These are phyloP conservation scores for Aspergillus diversus DNA, from an alignment of 495 filamentous ascomycete species.

Conservation along the genomic window DNA sequence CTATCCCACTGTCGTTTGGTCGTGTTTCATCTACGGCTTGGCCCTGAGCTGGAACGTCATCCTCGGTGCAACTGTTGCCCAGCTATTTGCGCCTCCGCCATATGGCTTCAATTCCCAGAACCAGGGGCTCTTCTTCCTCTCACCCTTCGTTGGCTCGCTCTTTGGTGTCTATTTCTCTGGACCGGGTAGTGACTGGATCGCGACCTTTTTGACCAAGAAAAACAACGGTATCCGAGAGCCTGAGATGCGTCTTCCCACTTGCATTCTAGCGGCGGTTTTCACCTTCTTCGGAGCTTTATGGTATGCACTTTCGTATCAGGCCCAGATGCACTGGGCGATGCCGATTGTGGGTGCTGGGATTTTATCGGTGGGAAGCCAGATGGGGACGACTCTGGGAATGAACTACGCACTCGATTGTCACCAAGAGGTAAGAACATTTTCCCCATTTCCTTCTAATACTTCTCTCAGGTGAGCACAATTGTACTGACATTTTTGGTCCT, in stretches of 20 bases:
- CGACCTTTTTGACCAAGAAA: conserved; percentile 51
- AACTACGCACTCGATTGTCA: conserved; percentile 30
- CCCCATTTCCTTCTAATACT: not conserved
- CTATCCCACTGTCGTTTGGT: conserved; percentile 55
- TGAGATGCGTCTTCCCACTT: conserved; percentile 55
- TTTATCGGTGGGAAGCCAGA: conserved; percentile 29
- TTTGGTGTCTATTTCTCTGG: not conserved
- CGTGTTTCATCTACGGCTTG: conserved; percentile 40
- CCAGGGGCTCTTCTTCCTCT: conserved; percentile 18
- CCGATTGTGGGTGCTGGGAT: conserved; percentile 22
- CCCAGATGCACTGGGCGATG: conserved; percentile 1
- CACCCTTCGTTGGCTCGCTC: not conserved
- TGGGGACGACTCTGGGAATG: conserved; percentile 31
- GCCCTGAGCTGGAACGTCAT: conserved; percentile 50
- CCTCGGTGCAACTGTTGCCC: conserved; percentile 54
- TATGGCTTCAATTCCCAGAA: conserved; percentile 53
- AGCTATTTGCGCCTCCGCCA: conserved; percentile 52
- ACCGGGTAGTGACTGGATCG: conserved; percentile 48
- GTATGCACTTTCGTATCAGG: not conserved
- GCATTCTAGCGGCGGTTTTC: not conserved
- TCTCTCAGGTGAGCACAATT: not conserved
- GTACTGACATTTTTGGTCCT: not conserved
- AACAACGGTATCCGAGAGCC: conserved; percentile 57
- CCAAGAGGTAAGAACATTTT: conserved; percentile 22
- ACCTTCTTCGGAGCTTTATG: not conserved